These are phyloP conservation scores for Parsonsia alboflavescens DNA, from an alignment of 257 asterid species.

Conservation along the genomic window DNA sequence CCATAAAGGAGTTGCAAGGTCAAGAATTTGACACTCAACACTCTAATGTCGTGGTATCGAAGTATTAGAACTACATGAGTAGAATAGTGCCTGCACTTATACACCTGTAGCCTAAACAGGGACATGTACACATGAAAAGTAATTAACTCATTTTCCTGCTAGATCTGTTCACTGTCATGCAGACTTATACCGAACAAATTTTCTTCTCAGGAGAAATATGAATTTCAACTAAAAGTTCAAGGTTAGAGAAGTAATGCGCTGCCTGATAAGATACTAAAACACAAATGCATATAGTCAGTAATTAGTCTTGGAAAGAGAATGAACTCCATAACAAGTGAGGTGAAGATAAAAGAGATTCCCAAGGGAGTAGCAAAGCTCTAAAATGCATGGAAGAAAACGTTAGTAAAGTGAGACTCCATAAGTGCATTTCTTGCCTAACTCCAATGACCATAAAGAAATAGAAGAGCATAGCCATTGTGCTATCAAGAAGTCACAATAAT, in stretches of 20 bases:
- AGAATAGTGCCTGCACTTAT: not conserved
- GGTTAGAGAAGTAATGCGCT: not conserved
- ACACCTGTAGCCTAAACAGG: not conserved
- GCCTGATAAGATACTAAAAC: not conserved
- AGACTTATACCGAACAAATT: not conserved
- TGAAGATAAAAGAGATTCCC: not conserved
- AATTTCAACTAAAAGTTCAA: not conserved
- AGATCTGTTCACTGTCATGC: not conserved
- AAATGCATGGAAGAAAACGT: not conserved
- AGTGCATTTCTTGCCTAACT: not conserved
- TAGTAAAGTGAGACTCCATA: not conserved
- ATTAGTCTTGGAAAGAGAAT: not conserved
- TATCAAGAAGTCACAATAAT: not conserved
- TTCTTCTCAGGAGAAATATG: not conserved
- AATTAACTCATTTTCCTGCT: too few species aligned
- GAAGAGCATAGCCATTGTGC: not conserved
- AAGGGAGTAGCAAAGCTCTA: not conserved
- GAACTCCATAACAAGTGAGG: not conserved
- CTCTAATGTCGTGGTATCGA: not conserved
- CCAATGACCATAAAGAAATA: not conserved
- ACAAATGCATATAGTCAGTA: not conserved
- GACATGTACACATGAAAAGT: not conserved
- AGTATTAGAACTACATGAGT: too few species aligned
- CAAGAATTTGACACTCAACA: not conserved
- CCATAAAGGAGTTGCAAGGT: not conserved